A percentile compares a stretch with the other conserved stretches of the same genome.
These are phyloP conservation scores for Alloteropsis semialata DNA, from an alignment of 176 grass and related monocot genomes.

Conservation along the genomic window DNA sequence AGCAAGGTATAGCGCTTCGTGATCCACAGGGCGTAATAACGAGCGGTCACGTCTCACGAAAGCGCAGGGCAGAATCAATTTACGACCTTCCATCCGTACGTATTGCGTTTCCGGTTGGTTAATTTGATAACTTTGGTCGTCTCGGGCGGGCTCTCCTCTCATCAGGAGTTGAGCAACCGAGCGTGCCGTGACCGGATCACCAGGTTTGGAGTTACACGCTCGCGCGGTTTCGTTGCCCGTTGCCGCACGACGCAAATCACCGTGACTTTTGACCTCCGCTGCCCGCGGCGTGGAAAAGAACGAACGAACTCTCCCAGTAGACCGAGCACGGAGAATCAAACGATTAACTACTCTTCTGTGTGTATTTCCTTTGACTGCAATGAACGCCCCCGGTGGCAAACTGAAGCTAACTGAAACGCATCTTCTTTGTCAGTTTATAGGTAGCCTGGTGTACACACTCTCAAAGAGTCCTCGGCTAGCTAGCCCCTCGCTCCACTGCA, in stretches of 20 bases:
- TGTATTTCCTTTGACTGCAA: background rate
- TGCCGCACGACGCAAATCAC: background rate
- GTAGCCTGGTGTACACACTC: background rate
- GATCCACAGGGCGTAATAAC: no score
- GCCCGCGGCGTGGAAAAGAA: background rate
- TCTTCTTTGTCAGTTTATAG: background rate
- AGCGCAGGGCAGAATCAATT: background rate
- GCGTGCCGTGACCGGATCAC: background rate
- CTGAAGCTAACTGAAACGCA: no score
- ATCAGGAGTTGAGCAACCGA: background rate
- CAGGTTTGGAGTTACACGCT: background rate
- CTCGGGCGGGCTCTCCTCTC: no score
- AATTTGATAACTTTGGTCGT: background rate
- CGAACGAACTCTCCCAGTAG: background rate
- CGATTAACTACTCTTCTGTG: background rate
- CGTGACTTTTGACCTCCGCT: background rate
- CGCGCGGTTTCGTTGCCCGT: background rate
- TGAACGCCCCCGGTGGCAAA: no score
- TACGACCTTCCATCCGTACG: background rate
- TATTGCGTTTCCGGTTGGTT: no score
- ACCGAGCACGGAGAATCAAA: conserved; percentile 17
- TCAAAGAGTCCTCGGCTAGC: background rate
- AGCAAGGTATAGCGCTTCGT: no score
- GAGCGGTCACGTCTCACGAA: no score
- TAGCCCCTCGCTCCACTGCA: background rate